Base-by-base conservation (phyloP, 1,284 basidiomycete genomes). In the Puccinia coronata region DNA sequence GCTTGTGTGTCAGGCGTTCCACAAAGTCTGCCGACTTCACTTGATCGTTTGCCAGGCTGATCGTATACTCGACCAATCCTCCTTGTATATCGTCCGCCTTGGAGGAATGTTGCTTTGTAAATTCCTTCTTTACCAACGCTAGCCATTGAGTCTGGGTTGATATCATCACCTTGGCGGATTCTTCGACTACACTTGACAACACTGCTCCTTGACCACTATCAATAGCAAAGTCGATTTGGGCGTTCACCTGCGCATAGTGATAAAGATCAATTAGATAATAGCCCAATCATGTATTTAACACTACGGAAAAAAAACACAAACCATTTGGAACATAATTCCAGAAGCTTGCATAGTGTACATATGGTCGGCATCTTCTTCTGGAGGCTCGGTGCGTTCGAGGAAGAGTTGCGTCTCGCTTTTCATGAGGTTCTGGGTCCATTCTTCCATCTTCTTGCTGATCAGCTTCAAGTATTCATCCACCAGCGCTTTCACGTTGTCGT, bases 11-110 rank as follows among this genome's bases (percentile, higher is more conserved):
- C 5, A 99, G 89, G 0, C 91, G 90, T 87, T 99, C 96, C 14
- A 92, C 91, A 85, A 93, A 96, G 86, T 99, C 96, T 14, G 97
- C 97, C 4, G 92, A 93, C 87, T 96, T 96, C 87, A 99, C 92
- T 87, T 98, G 95, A 87, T 99, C 96, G 87, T 99, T 99, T 73
- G 96, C 96, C n/a, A 99, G 90, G 25, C 96, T 96, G 84, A 99
- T 96, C 85, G 93, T 91, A 87, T 99, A 99, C 87, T 98, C 96
- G 82, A 95, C 94, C 77, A 99, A 88, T 0, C 97, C 96, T 20
- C 91, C 92, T 0, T 92, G 90, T 2, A 92, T 90, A 84, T 97
- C 95, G 61, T 98, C 95, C 0, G 95, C 93, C 78, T 86, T 86
- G 39, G 86, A 85, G 85, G 96, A 94, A 18, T 90, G 88, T 85